Conservation (phyloP, 2,329 filamentous ascomycete species). For the Fusarium torreyae region DNA sequence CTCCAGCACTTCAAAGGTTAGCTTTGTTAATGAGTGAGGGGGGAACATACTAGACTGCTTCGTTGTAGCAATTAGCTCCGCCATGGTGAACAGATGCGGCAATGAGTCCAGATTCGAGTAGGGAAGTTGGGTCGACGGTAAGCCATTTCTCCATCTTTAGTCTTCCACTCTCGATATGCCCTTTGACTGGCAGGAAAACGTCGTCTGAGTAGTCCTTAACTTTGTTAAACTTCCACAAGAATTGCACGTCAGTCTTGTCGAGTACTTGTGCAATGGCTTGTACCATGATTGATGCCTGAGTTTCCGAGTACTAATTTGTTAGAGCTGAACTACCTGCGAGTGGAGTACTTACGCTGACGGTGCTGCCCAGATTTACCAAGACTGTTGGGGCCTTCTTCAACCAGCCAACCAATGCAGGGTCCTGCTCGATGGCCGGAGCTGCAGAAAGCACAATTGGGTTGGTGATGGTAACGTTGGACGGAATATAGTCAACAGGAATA, state of each 20-base stretch:
- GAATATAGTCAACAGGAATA: no score
- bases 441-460: constrained; percentile 63
- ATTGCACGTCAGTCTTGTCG: constrained; percentile 45
- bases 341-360: constrained; percentile 6
- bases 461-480: constrained; percentile 42
- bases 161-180: constrained; percentile 40
- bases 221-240: constrained; percentile 55
- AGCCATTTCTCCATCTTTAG: constrained; percentile 52
- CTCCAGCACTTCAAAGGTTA: constrained; percentile 55
- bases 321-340: not conserved
- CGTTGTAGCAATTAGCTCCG: constrained; percentile 60
- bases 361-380: constrained; percentile 64
- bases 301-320: constrained; percentile 8
- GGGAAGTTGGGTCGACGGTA: constrained; percentile 51
- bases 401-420: constrained; percentile 62
- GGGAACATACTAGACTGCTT: constrained; percentile 58
- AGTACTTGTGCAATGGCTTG: constrained; percentile 45
- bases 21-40: not conserved
- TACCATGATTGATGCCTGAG: constrained; percentile 40
- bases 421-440: constrained; percentile 54
- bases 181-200: constrained; percentile 25
- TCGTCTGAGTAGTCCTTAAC: constrained; percentile 29
- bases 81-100: constrained; percentile 58
- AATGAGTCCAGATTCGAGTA: constrained; percentile 56
- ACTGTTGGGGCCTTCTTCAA: constrained; percentile 60